These are phyloP conservation scores for Paraphaeosphaeria sporulosa DNA, from an alignment of 2,329 filamentous ascomycete species.

Conservation along the genomic window DNA sequence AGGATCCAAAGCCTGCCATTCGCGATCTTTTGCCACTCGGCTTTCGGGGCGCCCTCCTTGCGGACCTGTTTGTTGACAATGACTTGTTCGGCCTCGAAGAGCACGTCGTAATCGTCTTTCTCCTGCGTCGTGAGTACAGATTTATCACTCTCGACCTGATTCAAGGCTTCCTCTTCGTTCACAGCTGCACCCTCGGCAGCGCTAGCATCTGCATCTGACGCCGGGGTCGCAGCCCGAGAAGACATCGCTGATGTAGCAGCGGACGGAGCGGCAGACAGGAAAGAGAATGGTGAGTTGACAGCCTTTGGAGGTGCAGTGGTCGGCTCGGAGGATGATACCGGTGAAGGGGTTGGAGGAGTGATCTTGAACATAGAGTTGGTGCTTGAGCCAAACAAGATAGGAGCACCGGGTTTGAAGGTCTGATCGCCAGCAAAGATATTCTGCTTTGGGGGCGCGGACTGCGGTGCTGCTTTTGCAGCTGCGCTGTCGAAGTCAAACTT, in stretches of 20 bases:
- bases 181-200: slow-evolving; percentile 34
- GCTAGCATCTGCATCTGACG: slow-evolving; percentile 43
- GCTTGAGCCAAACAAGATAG: slow-evolving; percentile 45
- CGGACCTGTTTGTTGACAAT: slow-evolving; percentile 39
- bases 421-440: slow-evolving; percentile 43
- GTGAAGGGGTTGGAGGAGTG: slow-evolving; percentile 37
- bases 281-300: slow-evolving; percentile 34
- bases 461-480: slow-evolving; percentile 26
- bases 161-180: slow-evolving; percentile 39
- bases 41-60: slow-evolving; percentile 32
- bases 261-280: slow-evolving; percentile 32
- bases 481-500: slow-evolving; percentile 34
- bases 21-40: slow-evolving; percentile 39
- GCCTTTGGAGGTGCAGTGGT: slow-evolving; percentile 40
- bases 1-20: slow-evolving; percentile 47
- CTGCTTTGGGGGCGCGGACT: slow-evolving; percentile 38
- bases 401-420: slow-evolving; percentile 46
- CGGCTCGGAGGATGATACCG: slow-evolving; percentile 30
- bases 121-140: slow-evolving; percentile 45
- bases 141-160: slow-evolving; percentile 39
- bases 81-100: slow-evolving; percentile 41
- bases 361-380: slow-evolving; percentile 32
- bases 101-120: slow-evolving; percentile 37
- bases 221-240: slow-evolving; percentile 47
- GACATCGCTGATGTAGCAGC: slow-evolving; percentile 39